Conservation (phyloP, 2,329 filamentous ascomycete species). For the Byssothecium circinans region DNA sequence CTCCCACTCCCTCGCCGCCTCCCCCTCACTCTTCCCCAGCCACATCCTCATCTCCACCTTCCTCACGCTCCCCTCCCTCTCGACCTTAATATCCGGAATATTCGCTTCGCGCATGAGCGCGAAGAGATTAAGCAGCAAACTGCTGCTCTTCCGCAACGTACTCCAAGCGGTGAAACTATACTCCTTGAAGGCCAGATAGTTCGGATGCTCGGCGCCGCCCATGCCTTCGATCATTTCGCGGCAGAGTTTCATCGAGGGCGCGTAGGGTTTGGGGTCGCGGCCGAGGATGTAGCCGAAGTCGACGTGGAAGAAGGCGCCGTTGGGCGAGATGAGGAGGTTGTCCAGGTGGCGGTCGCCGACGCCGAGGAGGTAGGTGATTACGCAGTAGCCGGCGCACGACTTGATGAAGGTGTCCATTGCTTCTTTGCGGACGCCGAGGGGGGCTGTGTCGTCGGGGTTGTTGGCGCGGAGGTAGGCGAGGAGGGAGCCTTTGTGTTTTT, state of each 20-base stretch:
- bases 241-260: conserved; percentile 93
- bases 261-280: conserved; percentile 95
- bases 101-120: conserved; percentile 97
- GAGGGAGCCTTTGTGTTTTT: conserved; percentile 76
- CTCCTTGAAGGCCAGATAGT: conserved; percentile 88
- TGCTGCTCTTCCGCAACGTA: conserved; percentile 83
- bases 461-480: conserved; percentile 85
- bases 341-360: conserved; percentile 96
- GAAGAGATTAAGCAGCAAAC: conserved; percentile 92
- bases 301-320: conserved; percentile 95
- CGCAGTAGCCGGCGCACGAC: conserved; percentile 95
- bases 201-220: conserved; percentile 78
- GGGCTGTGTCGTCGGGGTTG: conserved; percentile 81
- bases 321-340: conserved; percentile 86
- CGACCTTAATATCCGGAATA: conserved; percentile 89
- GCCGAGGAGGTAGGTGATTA: conserved; percentile 96
- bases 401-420: conserved; percentile 94
- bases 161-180: conserved; percentile 96
- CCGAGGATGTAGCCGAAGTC: conserved; percentile 98
- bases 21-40: conserved; percentile 86
- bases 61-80: conserved; percentile 88
- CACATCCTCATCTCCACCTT: conserved; percentile 96
- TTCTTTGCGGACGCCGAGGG: conserved; percentile 85
- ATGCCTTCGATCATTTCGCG: conserved; percentile 99
- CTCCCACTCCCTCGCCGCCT: conserved; percentile 85